Percentiles rank a stretch among this genome's conserved stretches.
Evolutionary conservation across 176 grass and related monocot species (phyloP).

Genomic region (Lolium perenne): DNA sequence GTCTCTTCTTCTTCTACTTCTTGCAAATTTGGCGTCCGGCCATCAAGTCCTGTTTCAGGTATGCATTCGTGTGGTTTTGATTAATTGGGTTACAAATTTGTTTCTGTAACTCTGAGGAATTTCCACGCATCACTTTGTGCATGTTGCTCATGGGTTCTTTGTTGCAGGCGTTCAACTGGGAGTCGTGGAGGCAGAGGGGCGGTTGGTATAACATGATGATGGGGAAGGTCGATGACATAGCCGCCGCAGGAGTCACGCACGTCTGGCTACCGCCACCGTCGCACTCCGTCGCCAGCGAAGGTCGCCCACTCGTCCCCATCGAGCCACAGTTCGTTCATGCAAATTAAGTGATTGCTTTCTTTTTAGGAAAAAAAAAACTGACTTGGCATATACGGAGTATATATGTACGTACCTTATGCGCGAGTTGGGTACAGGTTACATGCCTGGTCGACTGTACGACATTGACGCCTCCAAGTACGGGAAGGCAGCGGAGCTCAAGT

Average conservation of each 20-base stretch:
- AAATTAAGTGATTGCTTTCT: no score
- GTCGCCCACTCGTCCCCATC: no score
- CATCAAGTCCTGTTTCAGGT: slow-evolving; percentile 64
- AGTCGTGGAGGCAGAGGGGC: slow-evolving; percentile 51
- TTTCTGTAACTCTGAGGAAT: no score
- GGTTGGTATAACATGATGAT: no score
- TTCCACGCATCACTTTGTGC: not conserved
- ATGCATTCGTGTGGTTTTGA: not conserved
- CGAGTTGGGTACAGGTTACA: slow-evolving; percentile 45
- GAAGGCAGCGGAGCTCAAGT: slow-evolving; percentile 52
- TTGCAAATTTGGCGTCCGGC: slow-evolving; percentile 26
- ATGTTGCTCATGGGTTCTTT: not conserved
- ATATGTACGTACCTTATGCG: no score
- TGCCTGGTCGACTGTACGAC: slow-evolving; percentile 68
- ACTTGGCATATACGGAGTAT: not conserved
- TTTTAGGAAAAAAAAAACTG: no score
- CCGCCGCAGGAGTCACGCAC: no score
- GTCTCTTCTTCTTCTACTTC: slow-evolving; percentile 16
- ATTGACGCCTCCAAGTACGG: slow-evolving; percentile 64
- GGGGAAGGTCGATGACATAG: no score
- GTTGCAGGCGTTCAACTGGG: slow-evolving; percentile 82
- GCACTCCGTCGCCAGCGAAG: no score
- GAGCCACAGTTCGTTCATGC: no score
- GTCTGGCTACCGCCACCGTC: no score
- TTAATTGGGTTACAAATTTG: not conserved